A percentile compares a stretch with the other conserved stretches of the same genome.
phyloP scores from a whole-genome alignment of 2,329 filamentous ascomycete genomes.

The Penicillium sp. region DNA sequence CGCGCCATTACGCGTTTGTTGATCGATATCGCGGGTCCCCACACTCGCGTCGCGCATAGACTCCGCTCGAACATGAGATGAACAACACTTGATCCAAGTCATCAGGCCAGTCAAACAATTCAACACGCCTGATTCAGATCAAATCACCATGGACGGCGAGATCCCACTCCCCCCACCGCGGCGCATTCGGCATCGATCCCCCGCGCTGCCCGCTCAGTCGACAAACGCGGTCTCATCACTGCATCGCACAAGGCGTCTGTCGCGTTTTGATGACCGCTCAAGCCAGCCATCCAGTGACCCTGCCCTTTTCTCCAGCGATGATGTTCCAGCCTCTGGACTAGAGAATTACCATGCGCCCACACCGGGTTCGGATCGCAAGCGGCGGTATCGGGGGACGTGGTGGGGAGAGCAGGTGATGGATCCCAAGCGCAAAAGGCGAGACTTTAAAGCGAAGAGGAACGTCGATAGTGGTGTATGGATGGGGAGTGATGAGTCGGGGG shows the following conservation, averaged over 20 bases:
- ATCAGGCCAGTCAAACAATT: not conserved
- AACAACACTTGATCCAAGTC: constrained; percentile 1
- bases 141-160: constrained; percentile 38
- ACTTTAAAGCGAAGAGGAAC: constrained; percentile 47
- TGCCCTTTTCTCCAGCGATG: constrained; percentile 51
- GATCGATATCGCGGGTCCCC: constrained; percentile 20
- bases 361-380: constrained; percentile 32
- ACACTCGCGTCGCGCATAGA: constrained; percentile 25
- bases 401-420: constrained; percentile 44
- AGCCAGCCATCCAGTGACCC: constrained; percentile 47
- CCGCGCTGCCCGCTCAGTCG: constrained; percentile 19
- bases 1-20: constrained; percentile 21
- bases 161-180: constrained; percentile 41
- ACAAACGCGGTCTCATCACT: constrained; percentile 21
- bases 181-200: constrained; percentile 37
- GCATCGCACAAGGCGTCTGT: constrained; percentile 27
- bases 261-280: constrained; percentile 38
- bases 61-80: constrained; percentile 6
- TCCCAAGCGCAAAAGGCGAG: constrained; percentile 40
- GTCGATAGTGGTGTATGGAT: constrained; percentile 52
- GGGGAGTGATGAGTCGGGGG: constrained; percentile 47
- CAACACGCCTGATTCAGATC: not conserved
- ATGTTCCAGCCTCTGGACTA: constrained; percentile 46
- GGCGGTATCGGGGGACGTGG: constrained; percentile 49
- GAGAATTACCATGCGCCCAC: constrained; percentile 44